These are phyloP conservation scores for Microbotryomycetes sp. DNA, from an alignment of 1,284 basidiomycete genomes.

Conservation along the genomic window DNA sequence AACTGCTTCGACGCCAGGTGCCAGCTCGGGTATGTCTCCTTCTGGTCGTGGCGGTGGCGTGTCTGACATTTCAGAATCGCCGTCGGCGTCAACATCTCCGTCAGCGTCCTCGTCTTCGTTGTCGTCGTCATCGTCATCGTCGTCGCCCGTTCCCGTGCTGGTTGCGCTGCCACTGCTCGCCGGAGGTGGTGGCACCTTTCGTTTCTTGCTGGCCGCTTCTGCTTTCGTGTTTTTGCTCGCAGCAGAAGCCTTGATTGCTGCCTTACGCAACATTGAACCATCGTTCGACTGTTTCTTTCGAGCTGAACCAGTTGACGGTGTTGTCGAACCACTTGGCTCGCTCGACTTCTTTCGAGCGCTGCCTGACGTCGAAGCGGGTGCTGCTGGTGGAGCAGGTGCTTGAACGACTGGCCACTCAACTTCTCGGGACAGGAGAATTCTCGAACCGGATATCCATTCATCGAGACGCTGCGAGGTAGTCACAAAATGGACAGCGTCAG, in stretches of 20 bases:
- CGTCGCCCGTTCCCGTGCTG: slow-evolving; percentile 35
- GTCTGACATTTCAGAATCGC: slow-evolving; percentile 49
- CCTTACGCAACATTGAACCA: slow-evolving; percentile 38
- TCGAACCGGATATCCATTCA: slow-evolving; percentile 90
- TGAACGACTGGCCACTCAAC: slow-evolving; percentile 82
- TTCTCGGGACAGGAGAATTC: slow-evolving; percentile 75
- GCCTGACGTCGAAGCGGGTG: slow-evolving; percentile 25
- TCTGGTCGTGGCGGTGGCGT: slow-evolving; percentile 33
- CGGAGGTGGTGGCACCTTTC: slow-evolving; percentile 2
- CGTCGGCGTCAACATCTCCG: slow-evolving; percentile 37
- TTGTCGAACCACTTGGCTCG: slow-evolving; percentile 25
- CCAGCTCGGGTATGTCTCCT: background rate
- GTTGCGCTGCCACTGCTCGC: background rate
- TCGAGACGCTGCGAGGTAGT: slow-evolving; percentile 60
- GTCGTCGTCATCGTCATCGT: slow-evolving; percentile 48
- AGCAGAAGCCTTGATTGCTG: slow-evolving; percentile 33
- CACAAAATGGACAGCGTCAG: background rate
- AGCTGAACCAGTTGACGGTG: slow-evolving; percentile 35
- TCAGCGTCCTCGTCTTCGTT: slow-evolving; percentile 42
- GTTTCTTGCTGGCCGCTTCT: slow-evolving; percentile 19
- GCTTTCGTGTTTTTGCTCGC: slow-evolving; percentile 18
- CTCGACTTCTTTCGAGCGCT: slow-evolving; percentile 29
- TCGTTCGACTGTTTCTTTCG: slow-evolving; percentile 66
- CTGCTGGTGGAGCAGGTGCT: slow-evolving; percentile 45
- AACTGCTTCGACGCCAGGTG: slow-evolving; percentile 34